Evolutionary conservation across 192 early-diverging fungal genomes (phyloP).

Genomic region (Cetraspora pellucida): DNA sequence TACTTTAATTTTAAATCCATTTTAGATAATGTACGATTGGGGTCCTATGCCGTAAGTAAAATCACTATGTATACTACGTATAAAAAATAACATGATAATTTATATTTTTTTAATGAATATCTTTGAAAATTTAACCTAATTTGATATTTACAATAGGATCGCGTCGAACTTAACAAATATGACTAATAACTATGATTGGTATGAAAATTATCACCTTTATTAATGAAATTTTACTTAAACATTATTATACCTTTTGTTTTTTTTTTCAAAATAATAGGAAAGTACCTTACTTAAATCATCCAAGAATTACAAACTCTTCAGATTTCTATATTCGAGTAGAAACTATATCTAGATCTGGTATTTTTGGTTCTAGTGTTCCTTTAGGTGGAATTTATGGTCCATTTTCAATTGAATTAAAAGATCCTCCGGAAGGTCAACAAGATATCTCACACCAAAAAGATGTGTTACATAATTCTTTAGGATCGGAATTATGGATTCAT

Average conservation of each 20-base stretch:
- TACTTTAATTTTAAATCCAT: not conserved
- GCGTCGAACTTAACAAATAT: not conserved
- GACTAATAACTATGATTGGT: not conserved
- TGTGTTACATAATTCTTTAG: too few relatives aligned
- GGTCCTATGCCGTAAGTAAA: not conserved
- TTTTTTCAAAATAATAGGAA: not conserved
- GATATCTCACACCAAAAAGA: too few relatives aligned
- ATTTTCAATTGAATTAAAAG: not conserved
- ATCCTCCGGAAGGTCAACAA: not conserved
- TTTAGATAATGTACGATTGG: constrained; percentile 17
- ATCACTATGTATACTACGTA: too few relatives aligned
- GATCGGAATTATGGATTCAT: too few relatives aligned
- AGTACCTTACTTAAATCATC: not conserved
- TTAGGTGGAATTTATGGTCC: constrained; percentile 20
- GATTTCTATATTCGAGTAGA: constrained; percentile 10
- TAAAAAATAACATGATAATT: too few relatives aligned
- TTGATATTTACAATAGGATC: not conserved
- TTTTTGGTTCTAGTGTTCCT: not conserved
- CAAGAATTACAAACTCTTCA: not conserved
- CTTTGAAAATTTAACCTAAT: too few relatives aligned
- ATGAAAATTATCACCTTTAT: constrained; percentile 2
- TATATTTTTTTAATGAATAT: too few relatives aligned
- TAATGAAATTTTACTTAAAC: not conserved
- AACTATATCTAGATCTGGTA: not conserved
- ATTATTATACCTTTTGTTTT: not conserved